Evolutionary conservation across 1,284 basidiomycete species (phyloP), one percentile per base, ranked within the genome.

Genomic region (Cryptococcus sp.): DNA sequence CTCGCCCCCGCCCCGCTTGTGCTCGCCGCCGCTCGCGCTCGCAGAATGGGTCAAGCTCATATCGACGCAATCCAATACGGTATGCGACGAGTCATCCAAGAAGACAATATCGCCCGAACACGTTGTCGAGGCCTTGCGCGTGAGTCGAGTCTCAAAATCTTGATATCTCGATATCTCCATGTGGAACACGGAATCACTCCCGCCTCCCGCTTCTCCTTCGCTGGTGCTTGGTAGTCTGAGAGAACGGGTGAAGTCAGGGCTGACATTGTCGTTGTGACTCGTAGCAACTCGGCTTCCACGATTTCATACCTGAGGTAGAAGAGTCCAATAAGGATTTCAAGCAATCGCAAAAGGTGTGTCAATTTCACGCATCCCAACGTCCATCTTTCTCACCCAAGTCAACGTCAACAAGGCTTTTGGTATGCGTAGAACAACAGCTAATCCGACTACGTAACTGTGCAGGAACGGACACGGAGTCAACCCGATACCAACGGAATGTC

Each of bases 21-120:
- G 23, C 40, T 15, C 31, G 23, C 35, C 1, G 17, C 16, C 13
- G 25, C 11, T 27, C 13, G 20, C 15, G 19, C 27, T 23, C 42
- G 49, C 64, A 97, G 95, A 99, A 83, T 99, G 98, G 80, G 95
- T 99, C 68, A 92, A 97, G 75, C 81, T 99, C 74, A 89, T 99
- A 73, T 96, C 96, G 16, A 94, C 94, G 7, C 93, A 98, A 78
- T 90, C 94, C 53, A 99, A 99, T 79, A 93, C 97, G 67, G 92
- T 97, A 59, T 99, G 96, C 78, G 96, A 99, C 74, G 88, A 91
- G 76, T 93, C 94, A 72, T 89, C 90, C n/a, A 98, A 98, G 82
- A 99, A 99, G 83, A 99, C 95, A 0, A 99, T 99, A 69, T 91
- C 93, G 4, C 95, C 96, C 2, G 95, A 99, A 73, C 95, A 99